Conservation (phyloP, 2,329 filamentous ascomycete genomes). For the Penicillium hesseltinei region DNA sequence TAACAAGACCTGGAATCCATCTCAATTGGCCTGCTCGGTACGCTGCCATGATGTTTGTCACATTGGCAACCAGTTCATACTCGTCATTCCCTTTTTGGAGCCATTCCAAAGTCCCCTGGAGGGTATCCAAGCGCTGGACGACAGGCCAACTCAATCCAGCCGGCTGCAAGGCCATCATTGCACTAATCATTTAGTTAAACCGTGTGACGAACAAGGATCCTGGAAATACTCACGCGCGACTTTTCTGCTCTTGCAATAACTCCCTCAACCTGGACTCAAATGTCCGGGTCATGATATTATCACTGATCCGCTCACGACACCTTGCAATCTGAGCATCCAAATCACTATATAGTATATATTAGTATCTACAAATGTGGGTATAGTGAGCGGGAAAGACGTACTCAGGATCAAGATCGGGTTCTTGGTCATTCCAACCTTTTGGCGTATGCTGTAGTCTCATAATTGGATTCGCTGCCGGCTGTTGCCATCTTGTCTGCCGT, state of each 20-base stretch:
- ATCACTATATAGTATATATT: neutral
- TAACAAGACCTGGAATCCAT: neutral
- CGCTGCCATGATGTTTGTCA: neutral
- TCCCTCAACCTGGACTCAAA: neutral
- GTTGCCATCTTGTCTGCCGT: neutral
- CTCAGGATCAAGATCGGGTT: slow-evolving; percentile 2
- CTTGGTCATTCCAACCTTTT: neutral
- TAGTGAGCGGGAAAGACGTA: neutral
- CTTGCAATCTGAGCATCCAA: neutral
- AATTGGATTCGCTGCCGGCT: neutral
- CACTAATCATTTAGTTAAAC: neutral
- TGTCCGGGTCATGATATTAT: neutral
- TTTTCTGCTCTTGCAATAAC: neutral
- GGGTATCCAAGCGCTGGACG: neutral
- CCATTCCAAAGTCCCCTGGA: neutral
- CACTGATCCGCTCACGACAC: neutral
- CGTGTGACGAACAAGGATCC: neutral
- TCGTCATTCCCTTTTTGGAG: neutral
- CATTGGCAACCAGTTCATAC: neutral
- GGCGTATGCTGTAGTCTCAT: neutral
- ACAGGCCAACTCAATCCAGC: neutral
- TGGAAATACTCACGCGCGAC: neutral
- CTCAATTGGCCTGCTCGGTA: neutral
- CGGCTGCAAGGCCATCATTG: neutral
- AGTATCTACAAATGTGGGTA: neutral